Evolutionary conservation across 768 basidiomycete genomes (phyloP), one percentile per base, ranked within the genome.

Genomic region (Trametes meyenii): DNA sequence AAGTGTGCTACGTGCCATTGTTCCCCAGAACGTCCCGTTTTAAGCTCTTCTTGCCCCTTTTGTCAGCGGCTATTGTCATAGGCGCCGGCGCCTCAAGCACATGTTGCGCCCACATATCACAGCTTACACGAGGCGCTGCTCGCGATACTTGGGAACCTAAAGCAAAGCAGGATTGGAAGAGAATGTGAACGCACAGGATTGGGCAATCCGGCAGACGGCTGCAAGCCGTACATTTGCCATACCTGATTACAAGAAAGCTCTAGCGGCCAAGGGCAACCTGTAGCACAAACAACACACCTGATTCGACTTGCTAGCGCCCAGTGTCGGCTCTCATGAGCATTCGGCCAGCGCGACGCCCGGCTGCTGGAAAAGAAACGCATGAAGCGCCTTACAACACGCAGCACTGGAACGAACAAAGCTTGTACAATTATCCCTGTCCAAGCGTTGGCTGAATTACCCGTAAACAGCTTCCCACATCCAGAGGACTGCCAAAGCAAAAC

Each of bases 11-110:
- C 40, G 44, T 23, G 57, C 57, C 57, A 58, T 58, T 58, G 57
- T 58, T 50, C 57, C 48, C 29, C 40, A 43, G 48, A 43, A 51
- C 61, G 55, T 21, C 50, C 53, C 54, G 40, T 62, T 62, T 42
- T 61, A 50, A 40, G 40, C 54, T 23, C 8, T 19, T 29, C 54
- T 7, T 51, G 33, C 56, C 44, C n/a, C 44, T 62, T 62, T 58
- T 48, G 55, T 62, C 51, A 57, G 56, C 49, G 24, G 60, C 36
- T 43, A 56, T 62, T 50, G 61, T 56, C 55, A 44, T 26, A 62
- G 61, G 33, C 61, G 61, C 61, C 61, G 56, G 55, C 61, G 38
- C 56, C 58, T 23, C 55, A 19, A 39, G 56, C 57, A 49, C 61
- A 54, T 51, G 56, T 53, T 48, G 40, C 43, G 55, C 50, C 51